Percentiles rank a stretch among this genome's conserved stretches.
Evolutionary conservation across 768 basidiomycete species (phyloP).

Genomic region (Suillus sp.): DNA sequence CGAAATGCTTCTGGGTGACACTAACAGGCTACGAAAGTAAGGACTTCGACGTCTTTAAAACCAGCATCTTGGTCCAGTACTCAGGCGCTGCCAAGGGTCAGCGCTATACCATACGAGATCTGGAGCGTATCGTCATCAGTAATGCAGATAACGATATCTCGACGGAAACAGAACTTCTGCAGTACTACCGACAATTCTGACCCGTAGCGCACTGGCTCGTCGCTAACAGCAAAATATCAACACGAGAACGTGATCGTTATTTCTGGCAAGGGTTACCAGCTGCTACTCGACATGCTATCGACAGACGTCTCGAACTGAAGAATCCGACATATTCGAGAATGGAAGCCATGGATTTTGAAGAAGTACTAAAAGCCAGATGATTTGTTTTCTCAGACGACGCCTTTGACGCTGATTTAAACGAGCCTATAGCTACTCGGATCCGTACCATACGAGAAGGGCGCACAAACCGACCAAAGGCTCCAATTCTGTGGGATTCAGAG

Average conservation of each 20-base stretch:
- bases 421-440: not conserved
- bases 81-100: slow-evolving; percentile 7
- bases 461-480: no score
- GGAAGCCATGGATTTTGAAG: slow-evolving; percentile 5
- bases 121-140: not conserved
- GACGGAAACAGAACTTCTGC: slow-evolving; percentile 2
- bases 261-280: not conserved
- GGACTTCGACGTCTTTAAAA: slow-evolving; percentile 9
- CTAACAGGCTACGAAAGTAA: slow-evolving; percentile 7
- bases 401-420: not conserved
- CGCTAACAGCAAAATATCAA: slow-evolving; percentile 8
- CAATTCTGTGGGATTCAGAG: no score
- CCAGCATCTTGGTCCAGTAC: slow-evolving; percentile 1
- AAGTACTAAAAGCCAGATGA: not conserved
- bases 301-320: slow-evolving; percentile 7
- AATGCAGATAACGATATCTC: slow-evolving; percentile 5
- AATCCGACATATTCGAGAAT: not conserved
- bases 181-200: slow-evolving; percentile 7
- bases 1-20: slow-evolving; percentile 12
- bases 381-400: slow-evolving; percentile 12
- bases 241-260: not conserved
- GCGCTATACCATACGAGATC: not conserved
- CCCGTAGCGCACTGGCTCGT: slow-evolving; percentile 5
- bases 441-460: not conserved
- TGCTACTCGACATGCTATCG: not conserved